Conservation (phyloP, 352 stramenopile species). For the Phytophthora quininea region DNA sequence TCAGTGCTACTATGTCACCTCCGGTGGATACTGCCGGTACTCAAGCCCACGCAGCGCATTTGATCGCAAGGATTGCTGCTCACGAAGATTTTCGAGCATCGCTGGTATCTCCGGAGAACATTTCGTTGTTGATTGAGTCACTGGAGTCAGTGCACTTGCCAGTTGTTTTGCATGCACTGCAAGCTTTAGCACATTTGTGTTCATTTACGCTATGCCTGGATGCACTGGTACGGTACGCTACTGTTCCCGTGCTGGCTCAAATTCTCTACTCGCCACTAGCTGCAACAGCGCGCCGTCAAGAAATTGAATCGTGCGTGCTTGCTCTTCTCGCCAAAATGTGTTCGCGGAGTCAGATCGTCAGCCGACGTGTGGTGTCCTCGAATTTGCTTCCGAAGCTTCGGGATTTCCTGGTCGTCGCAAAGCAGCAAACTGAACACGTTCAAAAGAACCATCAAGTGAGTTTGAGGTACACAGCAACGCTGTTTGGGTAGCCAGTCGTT, state of each 20-base stretch:
- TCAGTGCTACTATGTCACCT: constrained; percentile 1
- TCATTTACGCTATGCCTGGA: constrained; percentile 70
- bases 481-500: constrained; percentile 53
- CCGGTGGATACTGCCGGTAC: constrained; percentile 28
- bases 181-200: constrained; percentile 63
- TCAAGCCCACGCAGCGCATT: constrained; percentile 63
- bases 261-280: constrained; percentile 65
- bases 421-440: constrained; percentile 14
- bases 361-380: constrained; percentile 62
- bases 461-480: constrained; percentile 53
- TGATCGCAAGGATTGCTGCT: constrained; percentile 60
- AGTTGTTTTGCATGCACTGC: constrained; percentile 68
- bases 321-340: constrained; percentile 60
- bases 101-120: constrained; percentile 59
- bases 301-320: constrained; percentile 45
- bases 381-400: constrained; percentile 67
- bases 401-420: constrained; percentile 36
- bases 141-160: constrained; percentile 73
- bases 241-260: constrained; percentile 73
- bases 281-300: constrained; percentile 31
- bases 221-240: constrained; percentile 72
- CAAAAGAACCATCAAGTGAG: constrained; percentile 10
- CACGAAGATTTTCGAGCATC: constrained; percentile 60
- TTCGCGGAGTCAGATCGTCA: constrained; percentile 49
- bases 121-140: constrained; percentile 68